phyloP scores from a whole-genome alignment of 352 stramenopile species.

The Phytophthora cryptogea region DNA sequence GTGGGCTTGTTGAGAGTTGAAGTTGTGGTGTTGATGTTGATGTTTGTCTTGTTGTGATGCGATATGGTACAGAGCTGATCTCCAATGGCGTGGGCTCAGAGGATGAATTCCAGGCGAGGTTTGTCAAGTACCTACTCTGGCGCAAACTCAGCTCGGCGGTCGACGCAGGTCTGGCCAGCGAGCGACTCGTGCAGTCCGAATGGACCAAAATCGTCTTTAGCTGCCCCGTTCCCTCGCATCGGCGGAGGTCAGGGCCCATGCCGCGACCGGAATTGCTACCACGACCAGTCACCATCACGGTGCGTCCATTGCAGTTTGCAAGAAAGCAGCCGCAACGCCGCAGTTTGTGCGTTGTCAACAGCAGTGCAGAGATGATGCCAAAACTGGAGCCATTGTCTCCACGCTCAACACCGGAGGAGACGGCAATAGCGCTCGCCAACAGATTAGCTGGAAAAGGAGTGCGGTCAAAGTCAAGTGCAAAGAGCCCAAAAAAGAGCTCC shows the following conservation, averaged over 20 bases:
- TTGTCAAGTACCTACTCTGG: slow-evolving; percentile 60
- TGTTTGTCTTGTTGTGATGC: slow-evolving; percentile 6
- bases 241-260: slow-evolving; percentile 44
- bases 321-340: slow-evolving; percentile 32
- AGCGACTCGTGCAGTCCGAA: slow-evolving; percentile 57
- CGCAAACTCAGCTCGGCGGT: slow-evolving; percentile 52
- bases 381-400: slow-evolving; percentile 20
- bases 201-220: slow-evolving; percentile 87
- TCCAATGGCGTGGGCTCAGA: slow-evolving; percentile 38
- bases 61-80: slow-evolving; percentile 59
- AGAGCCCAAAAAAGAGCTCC: slow-evolving; percentile 35
- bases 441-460: slow-evolving; percentile 28
- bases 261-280: slow-evolving; percentile 46
- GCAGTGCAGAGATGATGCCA: slow-evolving; percentile 6
- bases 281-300: slow-evolving; percentile 64
- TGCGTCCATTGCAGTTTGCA: slow-evolving; percentile 52
- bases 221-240: slow-evolving; percentile 36
- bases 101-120: slow-evolving; percentile 34
- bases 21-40: slow-evolving; percentile 4
- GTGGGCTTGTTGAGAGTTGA: slow-evolving; percentile 18
- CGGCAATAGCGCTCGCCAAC: slow-evolving; percentile 19
- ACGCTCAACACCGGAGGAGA: slow-evolving; percentile 19
- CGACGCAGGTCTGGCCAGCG: slow-evolving; percentile 35
- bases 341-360: slow-evolving; percentile 21
- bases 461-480: slow-evolving; percentile 12